Conservation (phyloP, 2,329 filamentous ascomycete species). For the Apiospora marii region DNA sequence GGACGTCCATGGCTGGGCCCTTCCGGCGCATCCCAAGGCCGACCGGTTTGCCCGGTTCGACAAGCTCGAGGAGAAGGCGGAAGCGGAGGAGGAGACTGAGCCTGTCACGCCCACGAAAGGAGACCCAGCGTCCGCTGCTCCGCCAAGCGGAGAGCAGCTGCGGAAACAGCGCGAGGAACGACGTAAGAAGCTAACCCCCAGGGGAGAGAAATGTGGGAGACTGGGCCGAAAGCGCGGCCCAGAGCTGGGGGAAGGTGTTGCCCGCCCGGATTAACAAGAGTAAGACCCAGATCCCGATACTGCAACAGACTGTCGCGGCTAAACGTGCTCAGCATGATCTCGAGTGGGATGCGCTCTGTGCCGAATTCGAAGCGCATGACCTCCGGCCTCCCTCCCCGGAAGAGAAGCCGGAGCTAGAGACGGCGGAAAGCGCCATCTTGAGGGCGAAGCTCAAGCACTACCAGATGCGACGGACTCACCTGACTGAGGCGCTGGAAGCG, state of each 20-base stretch:
- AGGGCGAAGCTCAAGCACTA: neutral
- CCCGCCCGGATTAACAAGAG: constrained; percentile 3
- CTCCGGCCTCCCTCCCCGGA: neutral
- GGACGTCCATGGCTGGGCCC: neutral
- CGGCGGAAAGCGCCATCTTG: neutral
- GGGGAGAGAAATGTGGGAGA: neutral
- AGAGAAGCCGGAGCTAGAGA: neutral
- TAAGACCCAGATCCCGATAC: neutral
- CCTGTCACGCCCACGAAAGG: neutral
- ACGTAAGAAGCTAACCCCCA: neutral
- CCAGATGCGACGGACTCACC: neutral
- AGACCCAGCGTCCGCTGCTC: neutral
- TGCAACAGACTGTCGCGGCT: neutral
- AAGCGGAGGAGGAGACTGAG: neutral
- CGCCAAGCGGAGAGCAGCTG: neutral
- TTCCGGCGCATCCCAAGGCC: neutral
- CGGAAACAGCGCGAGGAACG: neutral
- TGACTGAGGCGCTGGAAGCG: neutral
- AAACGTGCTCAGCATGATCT: neutral
- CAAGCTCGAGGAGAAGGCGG: neutral
- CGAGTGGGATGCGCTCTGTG: neutral
- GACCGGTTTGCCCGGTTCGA: neutral
- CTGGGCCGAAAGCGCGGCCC: neutral
- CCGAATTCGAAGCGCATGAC: neutral
- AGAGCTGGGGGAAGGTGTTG: neutral